phyloP scores from a whole-genome alignment of 495 filamentous ascomycete genomes.

The Sordaria brevicollis region DNA sequence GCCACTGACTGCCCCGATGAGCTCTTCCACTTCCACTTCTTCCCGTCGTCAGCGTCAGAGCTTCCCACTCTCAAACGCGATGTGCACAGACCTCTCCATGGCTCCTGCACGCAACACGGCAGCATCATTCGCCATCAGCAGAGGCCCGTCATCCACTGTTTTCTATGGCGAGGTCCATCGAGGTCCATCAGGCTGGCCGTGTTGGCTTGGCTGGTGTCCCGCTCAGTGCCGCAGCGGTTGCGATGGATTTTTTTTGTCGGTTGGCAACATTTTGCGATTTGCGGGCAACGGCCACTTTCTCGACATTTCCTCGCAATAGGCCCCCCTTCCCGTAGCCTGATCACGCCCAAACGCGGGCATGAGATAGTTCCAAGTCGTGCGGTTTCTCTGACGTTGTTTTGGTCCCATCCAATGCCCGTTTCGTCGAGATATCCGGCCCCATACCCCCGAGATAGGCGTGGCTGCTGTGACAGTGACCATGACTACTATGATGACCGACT shows the following conservation, averaged over 20 bases:
- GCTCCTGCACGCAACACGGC: neutral
- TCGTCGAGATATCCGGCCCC: slow-evolving; percentile 54
- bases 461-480: neutral
- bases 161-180: too few species aligned
- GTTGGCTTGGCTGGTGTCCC: neutral
- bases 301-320: slow-evolving; percentile 29
- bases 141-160: neutral
- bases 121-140: slow-evolving; percentile 18
- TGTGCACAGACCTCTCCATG: neutral
- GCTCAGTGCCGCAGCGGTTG: slow-evolving; percentile 7
- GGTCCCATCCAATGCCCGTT: slow-evolving; percentile 46
- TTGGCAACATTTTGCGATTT: slow-evolving; percentile 35
- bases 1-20: neutral
- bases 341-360: slow-evolving; percentile 54
- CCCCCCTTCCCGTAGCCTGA: slow-evolving; percentile 29
- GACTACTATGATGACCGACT: slow-evolving; percentile 8
- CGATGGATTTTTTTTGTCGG: slow-evolving; percentile 21
- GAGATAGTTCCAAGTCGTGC: slow-evolving; percentile 36
- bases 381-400: slow-evolving; percentile 59
- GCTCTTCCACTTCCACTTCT: too few species aligned
- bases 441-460: slow-evolving; percentile 12
- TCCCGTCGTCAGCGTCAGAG: neutral
- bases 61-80: neutral
- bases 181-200: neutral
- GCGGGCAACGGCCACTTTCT: slow-evolving; percentile 30